A percentile compares a stretch with the other conserved stretches of the same genome.
These are phyloP conservation scores for Babesia divergens DNA, from an alignment of 169 alveolate genomes.

Conservation along the genomic window DNA sequence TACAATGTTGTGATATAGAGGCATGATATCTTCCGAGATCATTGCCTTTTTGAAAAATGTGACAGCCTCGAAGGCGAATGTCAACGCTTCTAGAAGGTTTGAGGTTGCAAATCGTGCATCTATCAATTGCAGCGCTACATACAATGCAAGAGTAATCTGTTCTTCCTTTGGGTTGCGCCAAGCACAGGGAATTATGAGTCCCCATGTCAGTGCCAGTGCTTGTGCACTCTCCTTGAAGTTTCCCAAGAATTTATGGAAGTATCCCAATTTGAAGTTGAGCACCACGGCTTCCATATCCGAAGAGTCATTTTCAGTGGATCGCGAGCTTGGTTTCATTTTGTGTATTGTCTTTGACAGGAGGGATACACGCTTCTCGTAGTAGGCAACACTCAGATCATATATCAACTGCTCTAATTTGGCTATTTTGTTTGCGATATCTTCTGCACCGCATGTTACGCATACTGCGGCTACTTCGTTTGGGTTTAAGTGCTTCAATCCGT, in stretches of 20 bases:
- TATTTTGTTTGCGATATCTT: slow-evolving; percentile 32
- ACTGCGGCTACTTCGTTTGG: slow-evolving; percentile 57
- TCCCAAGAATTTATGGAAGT: slow-evolving; percentile 43
- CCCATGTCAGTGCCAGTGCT: slow-evolving; percentile 21
- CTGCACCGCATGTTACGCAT: slow-evolving; percentile 54
- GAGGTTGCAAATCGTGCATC: slow-evolving; percentile 14
- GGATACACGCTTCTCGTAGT: slow-evolving; percentile 49
- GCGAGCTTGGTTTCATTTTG: slow-evolving; percentile 14
- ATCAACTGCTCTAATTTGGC: slow-evolving; percentile 46
- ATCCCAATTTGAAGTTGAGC: slow-evolving; percentile 44
- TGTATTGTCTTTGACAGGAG: slow-evolving; percentile 16
- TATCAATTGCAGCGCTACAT: slow-evolving; percentile 26
- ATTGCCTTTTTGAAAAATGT: slow-evolving; percentile 12
- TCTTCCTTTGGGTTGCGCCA: not conserved
- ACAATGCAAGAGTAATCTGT: slow-evolving; percentile 37
- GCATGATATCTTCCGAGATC: not conserved
- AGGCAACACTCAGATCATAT: slow-evolving; percentile 36
- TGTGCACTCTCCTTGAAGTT: slow-evolving; percentile 46
- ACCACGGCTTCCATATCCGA: slow-evolving; percentile 19
- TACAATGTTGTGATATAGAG: slow-evolving; percentile 41
- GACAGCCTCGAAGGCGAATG: slow-evolving; percentile 30
- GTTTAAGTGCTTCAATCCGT: slow-evolving; percentile 43
- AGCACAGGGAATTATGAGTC: slow-evolving; percentile 20
- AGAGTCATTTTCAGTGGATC: not conserved
- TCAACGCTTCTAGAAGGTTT: slow-evolving; percentile 13